Percentiles rank a stretch among this genome's conserved stretches.
Conservation (phyloP, 106 monocot genomes). For the Phalaenopsis aphrodite region DNA sequence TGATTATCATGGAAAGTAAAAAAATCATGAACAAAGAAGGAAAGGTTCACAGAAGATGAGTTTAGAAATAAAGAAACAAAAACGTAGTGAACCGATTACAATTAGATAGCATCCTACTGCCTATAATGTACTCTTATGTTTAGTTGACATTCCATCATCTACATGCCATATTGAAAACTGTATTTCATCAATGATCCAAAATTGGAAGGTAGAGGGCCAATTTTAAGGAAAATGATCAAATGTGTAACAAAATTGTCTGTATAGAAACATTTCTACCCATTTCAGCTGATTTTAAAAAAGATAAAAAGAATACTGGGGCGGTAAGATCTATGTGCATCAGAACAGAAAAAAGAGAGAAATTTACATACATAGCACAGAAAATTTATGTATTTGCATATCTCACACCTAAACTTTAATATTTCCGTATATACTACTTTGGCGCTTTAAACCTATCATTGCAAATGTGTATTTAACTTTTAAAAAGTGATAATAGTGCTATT, state of each 20-base stretch:
- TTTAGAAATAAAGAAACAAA: neutral
- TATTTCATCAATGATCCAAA: neutral
- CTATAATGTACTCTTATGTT: neutral
- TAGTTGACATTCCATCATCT: neutral
- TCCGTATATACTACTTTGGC: too few species aligned
- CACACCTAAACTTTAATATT: too few species aligned
- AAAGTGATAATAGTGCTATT: too few species aligned
- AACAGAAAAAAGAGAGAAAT: neutral
- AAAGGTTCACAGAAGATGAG: neutral
- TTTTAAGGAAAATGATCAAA: neutral
- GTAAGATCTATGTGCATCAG: neutral
- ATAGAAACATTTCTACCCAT: neutral
- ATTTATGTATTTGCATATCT: too few species aligned
- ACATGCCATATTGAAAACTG: neutral
- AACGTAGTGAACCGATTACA: neutral
- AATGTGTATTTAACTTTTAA: too few species aligned
- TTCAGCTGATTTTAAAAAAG: neutral
- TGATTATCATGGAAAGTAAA: neutral
- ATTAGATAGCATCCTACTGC: neutral
- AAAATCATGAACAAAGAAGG: neutral
- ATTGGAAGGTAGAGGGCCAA: neutral
- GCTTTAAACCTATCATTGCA: too few species aligned
- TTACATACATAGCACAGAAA: too few species aligned
- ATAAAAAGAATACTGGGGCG: neutral
- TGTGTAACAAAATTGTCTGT: neutral